Conservation (phyloP, 2,329 filamentous ascomycete species). For the Diaporthe citri region DNA sequence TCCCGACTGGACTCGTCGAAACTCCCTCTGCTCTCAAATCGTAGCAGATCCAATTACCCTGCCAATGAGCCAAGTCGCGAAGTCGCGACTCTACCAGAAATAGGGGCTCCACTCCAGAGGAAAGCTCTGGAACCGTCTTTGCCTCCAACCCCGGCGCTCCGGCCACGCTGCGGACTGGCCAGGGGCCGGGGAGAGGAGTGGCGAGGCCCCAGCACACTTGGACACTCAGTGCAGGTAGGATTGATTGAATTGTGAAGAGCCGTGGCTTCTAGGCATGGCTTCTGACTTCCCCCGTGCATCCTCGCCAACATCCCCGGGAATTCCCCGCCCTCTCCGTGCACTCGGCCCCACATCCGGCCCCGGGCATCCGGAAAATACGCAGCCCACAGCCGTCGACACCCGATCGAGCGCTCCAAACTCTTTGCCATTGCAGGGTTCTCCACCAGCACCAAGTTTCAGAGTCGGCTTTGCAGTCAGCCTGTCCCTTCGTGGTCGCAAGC, state of each 20-base stretch:
- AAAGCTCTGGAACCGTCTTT: not conserved
- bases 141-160: not conserved
- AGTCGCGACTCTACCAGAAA: not conserved
- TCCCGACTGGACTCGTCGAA: not conserved
- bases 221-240: not conserved
- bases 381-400: not conserved
- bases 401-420: not conserved
- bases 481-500: not conserved
- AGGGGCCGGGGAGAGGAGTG: not conserved
- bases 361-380: conserved; percentile 1
- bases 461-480: not conserved
- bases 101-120: not conserved
- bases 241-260: not conserved
- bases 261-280: not conserved
- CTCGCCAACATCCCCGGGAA: not conserved
- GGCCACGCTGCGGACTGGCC: not conserved
- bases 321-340: conserved; percentile 4
- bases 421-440: not conserved
- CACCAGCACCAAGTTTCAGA: not conserved
- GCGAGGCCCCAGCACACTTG: not conserved
- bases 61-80: not conserved
- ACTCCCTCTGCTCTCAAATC: not conserved
- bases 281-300: not conserved
- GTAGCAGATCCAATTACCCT: not conserved
- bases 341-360: not conserved